Base-by-base conservation (phyloP, 192 early-diverging fungal species). In the Coemansia sp. region DNA sequence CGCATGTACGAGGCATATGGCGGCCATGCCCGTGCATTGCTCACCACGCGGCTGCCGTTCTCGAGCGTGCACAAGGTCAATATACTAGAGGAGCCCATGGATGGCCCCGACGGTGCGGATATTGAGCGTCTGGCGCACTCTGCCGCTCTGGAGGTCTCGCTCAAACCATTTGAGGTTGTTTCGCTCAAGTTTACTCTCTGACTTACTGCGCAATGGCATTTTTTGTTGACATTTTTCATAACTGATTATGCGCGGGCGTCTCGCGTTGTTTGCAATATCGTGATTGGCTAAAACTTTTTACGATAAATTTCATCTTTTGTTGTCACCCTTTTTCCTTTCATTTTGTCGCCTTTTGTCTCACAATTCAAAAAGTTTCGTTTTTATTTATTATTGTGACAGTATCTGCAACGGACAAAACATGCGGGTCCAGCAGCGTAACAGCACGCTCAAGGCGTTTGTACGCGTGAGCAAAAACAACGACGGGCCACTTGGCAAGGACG, bases 1-100 rank as follows among this genome's bases (percentile, higher is more conserved):
- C 80, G 97, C 23, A 57, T 99, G 23, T 95, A 95, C 63, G 95
- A 99, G 75, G 84, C 93, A 1, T 93, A 87, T 70, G 96, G 97
- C 24, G 94, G 95, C 1, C 89, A 65, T 27, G 69, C 69, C 0
- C 52, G 43, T 0, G 65, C 69, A 1, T 51, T n/a, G 25, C 60
- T 78, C 3, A 25, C 58, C 2, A 68, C 69, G 1, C 27, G 30
- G 33, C 56, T 78, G 23, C 25, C 31, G 10, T 60, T 60, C 14
- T 40, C 30, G 2, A 31, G 45, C 9, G 69, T 58, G 7, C 46
- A 48, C 25, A 46, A 52, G 30, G 56, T 65, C 21, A 72, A 78
- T 48, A 54, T 78, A 11, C 56, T 78, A n/a, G 75, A 78, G 29
- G 75, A 78, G 50, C 33, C 40, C 4, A 53, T 48, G 12, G 45